Evolutionary conservation across 2,329 filamentous ascomycete species (phyloP).

Genomic region (Capronia americana): DNA sequence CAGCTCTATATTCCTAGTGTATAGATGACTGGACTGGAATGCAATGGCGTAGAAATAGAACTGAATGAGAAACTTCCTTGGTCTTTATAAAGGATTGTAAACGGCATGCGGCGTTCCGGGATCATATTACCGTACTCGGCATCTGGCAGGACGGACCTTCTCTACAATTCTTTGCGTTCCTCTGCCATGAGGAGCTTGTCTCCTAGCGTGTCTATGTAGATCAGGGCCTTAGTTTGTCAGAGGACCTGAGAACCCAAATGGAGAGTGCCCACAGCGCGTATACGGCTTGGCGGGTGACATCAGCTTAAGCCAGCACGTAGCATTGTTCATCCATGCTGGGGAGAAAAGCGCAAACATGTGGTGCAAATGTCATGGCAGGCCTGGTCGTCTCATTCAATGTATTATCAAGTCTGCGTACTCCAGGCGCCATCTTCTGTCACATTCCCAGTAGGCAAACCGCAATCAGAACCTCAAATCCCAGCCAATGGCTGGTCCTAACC

Average conservation of each 20-base stretch:
- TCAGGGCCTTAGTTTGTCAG: not conserved
- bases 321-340: too few relatives aligned
- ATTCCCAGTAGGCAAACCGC: not conserved
- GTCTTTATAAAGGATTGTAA: not conserved
- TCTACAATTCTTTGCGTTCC: not conserved
- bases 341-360: too few relatives aligned
- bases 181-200: not conserved
- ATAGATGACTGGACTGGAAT: too few relatives aligned
- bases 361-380: not conserved
- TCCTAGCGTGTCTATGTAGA: not conserved
- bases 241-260: not conserved
- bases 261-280: not conserved
- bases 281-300: not conserved
- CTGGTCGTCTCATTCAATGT: not conserved
- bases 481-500: conserved; percentile 84
- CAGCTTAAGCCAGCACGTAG: too few relatives aligned
- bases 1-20: too few relatives aligned
- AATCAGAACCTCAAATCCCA: conserved; percentile 66
- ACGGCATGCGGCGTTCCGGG: not conserved
- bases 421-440: not conserved
- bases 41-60: too few relatives aligned
- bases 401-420: not conserved
- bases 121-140: not conserved
- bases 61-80: not conserved
- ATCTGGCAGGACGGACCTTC: not conserved